These are phyloP conservation scores for Alternaria burnsii DNA, from an alignment of 2,329 filamentous ascomycete species.

Conservation along the genomic window DNA sequence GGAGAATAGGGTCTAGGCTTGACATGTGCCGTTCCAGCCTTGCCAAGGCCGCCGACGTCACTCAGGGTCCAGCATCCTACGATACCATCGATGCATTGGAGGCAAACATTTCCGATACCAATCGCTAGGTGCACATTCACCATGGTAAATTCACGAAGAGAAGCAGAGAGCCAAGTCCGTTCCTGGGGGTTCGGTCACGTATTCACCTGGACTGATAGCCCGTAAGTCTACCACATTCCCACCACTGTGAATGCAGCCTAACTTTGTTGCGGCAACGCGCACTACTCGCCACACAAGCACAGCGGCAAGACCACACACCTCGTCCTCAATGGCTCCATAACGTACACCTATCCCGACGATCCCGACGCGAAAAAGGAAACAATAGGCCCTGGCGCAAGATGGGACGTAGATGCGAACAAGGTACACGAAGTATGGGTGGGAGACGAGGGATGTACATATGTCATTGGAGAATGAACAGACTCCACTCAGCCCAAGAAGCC, in stretches of 20 bases:
- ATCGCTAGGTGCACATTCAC: not conserved
- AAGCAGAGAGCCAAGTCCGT: slow-evolving; percentile 68
- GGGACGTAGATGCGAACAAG: slow-evolving; percentile 71
- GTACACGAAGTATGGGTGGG: slow-evolving; percentile 77
- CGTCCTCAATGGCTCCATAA: slow-evolving; percentile 70
- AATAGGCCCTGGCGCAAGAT: slow-evolving; percentile 66
- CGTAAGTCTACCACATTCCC: slow-evolving; percentile 60
- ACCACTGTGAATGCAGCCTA: not conserved
- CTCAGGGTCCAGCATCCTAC: slow-evolving; percentile 24
- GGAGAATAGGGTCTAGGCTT: not conserved
- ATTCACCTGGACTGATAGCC: slow-evolving; percentile 75
- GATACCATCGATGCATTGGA: not conserved
- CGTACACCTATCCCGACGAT: slow-evolving; percentile 72
- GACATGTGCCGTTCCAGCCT: slow-evolving; percentile 10
- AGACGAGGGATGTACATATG: slow-evolving; percentile 71
- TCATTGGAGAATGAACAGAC: slow-evolving; percentile 63
- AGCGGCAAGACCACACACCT: slow-evolving; percentile 72
- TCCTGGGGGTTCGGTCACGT: slow-evolving; percentile 75
- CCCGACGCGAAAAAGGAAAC: slow-evolving; percentile 63
- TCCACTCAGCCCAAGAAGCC: slow-evolving; percentile 51
- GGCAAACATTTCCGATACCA: not conserved
- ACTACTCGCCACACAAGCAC: slow-evolving; percentile 75
- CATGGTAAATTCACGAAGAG: slow-evolving; percentile 55
- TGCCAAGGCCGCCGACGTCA: slow-evolving; percentile 28
- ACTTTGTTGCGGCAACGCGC: slow-evolving; percentile 62